These are phyloP conservation scores for Begonia loranthoides DNA, from an alignment of 306 rosid species.

Conservation along the genomic window DNA sequence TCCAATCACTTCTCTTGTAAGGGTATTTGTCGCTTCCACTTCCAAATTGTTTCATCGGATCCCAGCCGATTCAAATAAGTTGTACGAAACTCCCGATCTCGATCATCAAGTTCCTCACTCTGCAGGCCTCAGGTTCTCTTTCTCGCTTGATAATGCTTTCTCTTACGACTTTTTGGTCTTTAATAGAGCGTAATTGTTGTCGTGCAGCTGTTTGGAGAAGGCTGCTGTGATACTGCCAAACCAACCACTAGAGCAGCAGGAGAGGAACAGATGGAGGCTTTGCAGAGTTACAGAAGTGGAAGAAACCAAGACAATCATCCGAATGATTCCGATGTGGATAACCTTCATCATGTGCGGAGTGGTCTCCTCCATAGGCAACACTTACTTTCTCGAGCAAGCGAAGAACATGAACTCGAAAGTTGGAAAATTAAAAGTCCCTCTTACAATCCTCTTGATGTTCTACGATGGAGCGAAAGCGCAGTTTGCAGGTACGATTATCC, in stretches of 20 bases:
- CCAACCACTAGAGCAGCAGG: slow-evolving; percentile 6
- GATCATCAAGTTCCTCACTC: background rate
- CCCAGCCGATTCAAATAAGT: slow-evolving; percentile 1
- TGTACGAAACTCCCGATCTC: background rate
- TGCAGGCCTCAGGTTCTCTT: slow-evolving; percentile 5
- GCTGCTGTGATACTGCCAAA: slow-evolving; percentile 11
- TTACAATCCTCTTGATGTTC: slow-evolving; percentile 3
- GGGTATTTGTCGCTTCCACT: slow-evolving; percentile 14
- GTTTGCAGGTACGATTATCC: background rate
- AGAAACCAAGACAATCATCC: slow-evolving; percentile 11
- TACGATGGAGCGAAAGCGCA: background rate
- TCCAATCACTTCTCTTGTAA: slow-evolving; percentile 11
- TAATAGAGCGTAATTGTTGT: background rate
- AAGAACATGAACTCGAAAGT: slow-evolving; percentile 9
- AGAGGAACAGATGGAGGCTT: slow-evolving; percentile 14
- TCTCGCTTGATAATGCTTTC: background rate
- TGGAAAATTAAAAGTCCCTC: slow-evolving; percentile 14
- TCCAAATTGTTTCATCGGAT: slow-evolving; percentile 6
- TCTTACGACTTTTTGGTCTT: background rate
- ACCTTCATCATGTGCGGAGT: slow-evolving; percentile 10
- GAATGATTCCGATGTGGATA: slow-evolving; percentile 14
- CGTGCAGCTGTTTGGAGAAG: slow-evolving; percentile 18
- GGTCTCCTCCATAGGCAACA: slow-evolving; percentile 18
- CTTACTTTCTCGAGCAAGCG: slow-evolving; percentile 25
- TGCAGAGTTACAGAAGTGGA: slow-evolving; percentile 22